Base-by-base conservation (phyloP, 1,284 basidiomycete species). In the Puccinia novopanici region DNA sequence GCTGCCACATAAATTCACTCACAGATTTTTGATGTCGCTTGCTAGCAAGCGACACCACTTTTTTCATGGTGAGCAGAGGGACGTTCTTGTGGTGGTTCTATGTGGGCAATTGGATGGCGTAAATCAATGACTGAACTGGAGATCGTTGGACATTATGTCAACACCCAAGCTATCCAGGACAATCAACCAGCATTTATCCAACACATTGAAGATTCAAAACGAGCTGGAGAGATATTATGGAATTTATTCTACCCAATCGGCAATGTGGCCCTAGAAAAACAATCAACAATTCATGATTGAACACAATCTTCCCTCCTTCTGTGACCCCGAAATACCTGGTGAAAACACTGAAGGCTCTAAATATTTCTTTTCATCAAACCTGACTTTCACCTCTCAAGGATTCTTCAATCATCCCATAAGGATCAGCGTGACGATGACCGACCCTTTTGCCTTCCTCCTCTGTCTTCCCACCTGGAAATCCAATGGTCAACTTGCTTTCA, bases 401-500 rank as follows among this genome's bases (percentile, higher is more conserved):
- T 57, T 57, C 27, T 57, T 57, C 22, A 57, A 57, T 57, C 55
- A 57, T 22, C 55, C 55, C 6, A n/a, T n/a, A n/a, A n/a, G n/a
- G n/a, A n/a, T n/a, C n/a, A n/a, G n/a, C n/a, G n/a, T n/a, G n/a
- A 6, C 6, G 6, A 57, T 9, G 22, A 19, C 6, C 22, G 55
- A 57, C 19, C 55, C 55, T 9, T 57, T 57, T 57, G 55, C 55
- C 19, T 57, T 57, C 22, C 27, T n/a, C 22, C 27, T 57, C 6
- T 57, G 8, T 22, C 22, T 57, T 57, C 55, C 55, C 19, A 9
- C 27, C 22, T n/a, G 8, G 8, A 57, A 57, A 22, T 57, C 55
- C 22, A 22, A 22, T 9, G 55, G 55, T 5, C 6, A 57, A 22
- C 27, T 57, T 6, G 55, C 55, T n/a, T 57, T 57, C 22, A 9